Conservation (phyloP, 2,329 filamentous ascomycete genomes). For the Rhinocladiella similis region DNA sequence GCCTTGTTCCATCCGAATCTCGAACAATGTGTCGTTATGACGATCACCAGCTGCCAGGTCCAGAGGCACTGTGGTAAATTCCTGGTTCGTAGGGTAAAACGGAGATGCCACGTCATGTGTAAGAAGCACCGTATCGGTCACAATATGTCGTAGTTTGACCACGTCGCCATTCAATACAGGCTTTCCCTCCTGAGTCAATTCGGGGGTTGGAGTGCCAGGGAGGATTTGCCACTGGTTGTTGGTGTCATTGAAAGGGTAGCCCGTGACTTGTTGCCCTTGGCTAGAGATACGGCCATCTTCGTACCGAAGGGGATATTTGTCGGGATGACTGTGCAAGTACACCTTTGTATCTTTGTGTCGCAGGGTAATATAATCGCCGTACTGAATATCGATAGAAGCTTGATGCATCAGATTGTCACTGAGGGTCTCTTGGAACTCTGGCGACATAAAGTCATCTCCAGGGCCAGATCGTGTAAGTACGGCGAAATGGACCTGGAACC, state of each 20-base stretch:
- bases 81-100: slow-evolving; percentile 95
- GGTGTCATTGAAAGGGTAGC: slow-evolving; percentile 96
- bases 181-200: slow-evolving; percentile 59
- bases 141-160: slow-evolving; percentile 81
- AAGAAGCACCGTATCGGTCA: slow-evolving; percentile 81
- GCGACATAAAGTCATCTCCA: slow-evolving; percentile 98
- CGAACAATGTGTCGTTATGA: slow-evolving; percentile 87
- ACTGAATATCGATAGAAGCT: slow-evolving; percentile 82
- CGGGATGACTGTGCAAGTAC: slow-evolving; percentile 90
- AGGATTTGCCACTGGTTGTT: slow-evolving; percentile 98
- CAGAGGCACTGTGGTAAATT: slow-evolving; percentile 80
- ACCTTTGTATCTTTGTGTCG: slow-evolving; percentile 97
- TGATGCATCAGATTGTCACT: slow-evolving; percentile 92
- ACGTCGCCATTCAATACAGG: slow-evolving; percentile 80
- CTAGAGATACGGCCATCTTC: slow-evolving; percentile 97
- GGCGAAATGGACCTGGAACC: slow-evolving; percentile 99
- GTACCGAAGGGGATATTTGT: slow-evolving; percentile 88
- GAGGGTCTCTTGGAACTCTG: slow-evolving; percentile 95
- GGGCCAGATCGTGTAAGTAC: slow-evolving; percentile 86
- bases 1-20: slow-evolving; percentile 83
- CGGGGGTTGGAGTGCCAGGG: slow-evolving; percentile 57
- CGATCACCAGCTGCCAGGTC: slow-evolving; percentile 73
- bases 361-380: slow-evolving; percentile 83
- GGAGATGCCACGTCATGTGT: slow-evolving; percentile 97
- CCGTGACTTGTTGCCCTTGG: slow-evolving; percentile 96